These are phyloP conservation scores for Pneumocystis murina DNA, from an alignment of 1,139 yeast genomes.

Conservation along the genomic window DNA sequence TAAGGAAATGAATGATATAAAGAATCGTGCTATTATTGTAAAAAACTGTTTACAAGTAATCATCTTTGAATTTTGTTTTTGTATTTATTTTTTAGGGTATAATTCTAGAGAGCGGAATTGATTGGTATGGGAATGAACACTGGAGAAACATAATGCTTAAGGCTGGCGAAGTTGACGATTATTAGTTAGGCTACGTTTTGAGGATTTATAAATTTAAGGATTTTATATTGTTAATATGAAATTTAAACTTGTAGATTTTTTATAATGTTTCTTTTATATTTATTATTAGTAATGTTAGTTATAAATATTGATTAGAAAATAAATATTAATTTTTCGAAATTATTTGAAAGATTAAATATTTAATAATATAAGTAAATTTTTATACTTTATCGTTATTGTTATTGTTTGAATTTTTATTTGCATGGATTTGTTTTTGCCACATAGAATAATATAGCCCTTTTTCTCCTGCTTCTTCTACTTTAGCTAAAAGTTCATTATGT, in stretches of 20 bases:
- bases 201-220: not conserved
- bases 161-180: not conserved
- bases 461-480: not conserved
- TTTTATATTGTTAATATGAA: not conserved
- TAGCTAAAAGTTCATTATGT: not conserved
- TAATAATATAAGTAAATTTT: not conserved
- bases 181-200: not conserved
- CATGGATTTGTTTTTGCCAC: conserved; percentile 62
- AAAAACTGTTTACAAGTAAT: not conserved
- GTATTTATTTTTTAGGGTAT: not conserved
- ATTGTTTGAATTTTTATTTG: conserved; percentile 4
- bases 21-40: not conserved
- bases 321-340: not conserved
- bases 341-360: not conserved
- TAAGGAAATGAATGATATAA: not conserved
- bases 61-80: not conserved
- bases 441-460: conserved; percentile 49
- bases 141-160: not conserved
- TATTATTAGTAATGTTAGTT: not conserved
- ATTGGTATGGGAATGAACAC: not conserved
- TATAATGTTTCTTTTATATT: not conserved
- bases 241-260: not conserved
- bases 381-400: not conserved
- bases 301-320: not conserved
- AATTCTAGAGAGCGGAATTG: not conserved